Percentiles rank a stretch among this genome's conserved stretches.
phyloP scores from a whole-genome alignment of 257 asterid genomes.

The Plantago elongata region DNA sequence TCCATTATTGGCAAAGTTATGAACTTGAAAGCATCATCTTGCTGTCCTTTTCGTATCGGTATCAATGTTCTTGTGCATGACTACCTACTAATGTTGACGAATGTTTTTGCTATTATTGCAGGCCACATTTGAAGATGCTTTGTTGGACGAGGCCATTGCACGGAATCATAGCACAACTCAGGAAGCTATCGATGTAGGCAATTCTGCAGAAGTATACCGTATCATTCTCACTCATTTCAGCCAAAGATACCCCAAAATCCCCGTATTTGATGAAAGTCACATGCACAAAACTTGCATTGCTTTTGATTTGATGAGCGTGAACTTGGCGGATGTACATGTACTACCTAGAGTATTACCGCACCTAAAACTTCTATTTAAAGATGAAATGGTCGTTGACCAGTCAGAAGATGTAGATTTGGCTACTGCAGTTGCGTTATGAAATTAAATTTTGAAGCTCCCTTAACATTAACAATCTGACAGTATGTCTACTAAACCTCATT shows the following conservation, averaged over 20 bases:
- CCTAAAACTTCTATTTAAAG: slow-evolving; percentile 65
- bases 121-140: slow-evolving; percentile 92
- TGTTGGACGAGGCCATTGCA: slow-evolving; percentile 77
- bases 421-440: slow-evolving; percentile 27
- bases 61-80: background rate
- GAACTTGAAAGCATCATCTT: background rate
- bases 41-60: background rate
- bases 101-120: slow-evolving; percentile 21
- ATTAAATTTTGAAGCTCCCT: background rate
- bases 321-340: slow-evolving; percentile 72
- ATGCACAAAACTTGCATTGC: slow-evolving; percentile 84
- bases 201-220: slow-evolving; percentile 72
- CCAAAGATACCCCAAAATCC: slow-evolving; percentile 95
- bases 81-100: background rate
- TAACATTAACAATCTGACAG: too few relatives aligned
- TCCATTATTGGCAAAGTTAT: background rate
- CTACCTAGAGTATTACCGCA: slow-evolving; percentile 79
- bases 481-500: too few relatives aligned
- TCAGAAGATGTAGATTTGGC: slow-evolving; percentile 48
- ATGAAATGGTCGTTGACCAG: slow-evolving; percentile 67
- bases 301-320: slow-evolving; percentile 92
- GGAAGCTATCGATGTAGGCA: slow-evolving; percentile 84
- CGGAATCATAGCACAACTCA: slow-evolving; percentile 86
- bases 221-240: slow-evolving; percentile 89
- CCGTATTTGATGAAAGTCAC: slow-evolving; percentile 69